Evolutionary conservation across 2,329 filamentous ascomycete species (phyloP).

Genomic region (Furcasterigmium furcatum): DNA sequence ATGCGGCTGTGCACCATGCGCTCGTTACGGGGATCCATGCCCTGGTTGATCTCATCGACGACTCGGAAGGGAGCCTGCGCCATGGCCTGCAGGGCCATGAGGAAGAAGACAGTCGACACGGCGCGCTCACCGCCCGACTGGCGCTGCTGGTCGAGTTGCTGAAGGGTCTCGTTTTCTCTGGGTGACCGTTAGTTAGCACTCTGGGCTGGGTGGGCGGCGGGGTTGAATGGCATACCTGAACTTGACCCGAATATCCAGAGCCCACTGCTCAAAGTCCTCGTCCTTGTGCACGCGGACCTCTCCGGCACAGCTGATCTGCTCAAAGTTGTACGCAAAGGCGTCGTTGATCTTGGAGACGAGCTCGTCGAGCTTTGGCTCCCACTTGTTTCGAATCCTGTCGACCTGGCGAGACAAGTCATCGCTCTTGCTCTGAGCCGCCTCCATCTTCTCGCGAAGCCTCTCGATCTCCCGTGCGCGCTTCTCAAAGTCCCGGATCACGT

Average conservation of each 20-base stretch:
- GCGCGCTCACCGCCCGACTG: constrained; percentile 96
- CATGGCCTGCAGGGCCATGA: constrained; percentile 94
- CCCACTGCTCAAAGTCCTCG: constrained; percentile 91
- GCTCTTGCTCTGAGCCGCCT: constrained; percentile 51
- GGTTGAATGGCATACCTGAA: constrained; percentile 62
- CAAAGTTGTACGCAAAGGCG: constrained; percentile 90
- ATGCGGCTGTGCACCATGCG: constrained; percentile 97
- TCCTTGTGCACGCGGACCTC: constrained; percentile 87
- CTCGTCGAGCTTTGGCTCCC: constrained; percentile 80
- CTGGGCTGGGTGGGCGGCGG: neutral
- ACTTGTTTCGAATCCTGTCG: constrained; percentile 61
- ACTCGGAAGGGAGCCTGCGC: constrained; percentile 95
- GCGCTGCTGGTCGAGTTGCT: constrained; percentile 83
- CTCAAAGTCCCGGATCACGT: constrained; percentile 75
- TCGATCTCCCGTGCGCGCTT: constrained; percentile 68
- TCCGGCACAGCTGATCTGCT: constrained; percentile 89
- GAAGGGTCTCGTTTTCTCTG: constrained; percentile 77
- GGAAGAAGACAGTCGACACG: constrained; percentile 97
- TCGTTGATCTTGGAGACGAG: constrained; percentile 80
- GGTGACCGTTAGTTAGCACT: neutral
- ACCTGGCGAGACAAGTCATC: constrained; percentile 57
- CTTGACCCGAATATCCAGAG: constrained; percentile 89
- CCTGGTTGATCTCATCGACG: constrained; percentile 99
- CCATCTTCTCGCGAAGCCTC: constrained; percentile 54
- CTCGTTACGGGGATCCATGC: constrained; percentile 98